These are phyloP conservation scores for Saccharomycopsis selenospora DNA, from an alignment of 805 yeast genomes.

Conservation along the genomic window DNA sequence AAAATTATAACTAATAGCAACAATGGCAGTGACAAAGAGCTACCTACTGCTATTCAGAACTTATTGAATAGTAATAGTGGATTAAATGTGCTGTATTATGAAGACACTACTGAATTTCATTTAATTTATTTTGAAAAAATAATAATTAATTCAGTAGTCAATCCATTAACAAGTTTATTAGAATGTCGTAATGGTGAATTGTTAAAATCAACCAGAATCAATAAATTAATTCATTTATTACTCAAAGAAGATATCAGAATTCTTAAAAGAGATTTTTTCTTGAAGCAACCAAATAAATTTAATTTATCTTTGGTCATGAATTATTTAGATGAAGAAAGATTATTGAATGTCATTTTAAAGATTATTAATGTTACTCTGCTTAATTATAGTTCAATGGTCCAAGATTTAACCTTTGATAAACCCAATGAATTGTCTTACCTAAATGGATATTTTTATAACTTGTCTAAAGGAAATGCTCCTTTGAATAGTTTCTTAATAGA, in stretches of 20 bases:
- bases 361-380: slow-evolving; percentile 42
- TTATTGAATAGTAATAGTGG: slow-evolving; percentile 27
- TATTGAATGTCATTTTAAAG: slow-evolving; percentile 33
- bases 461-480: slow-evolving; percentile 39
- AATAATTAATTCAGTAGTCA: slow-evolving; percentile 73
- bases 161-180: slow-evolving; percentile 71
- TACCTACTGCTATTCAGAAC: slow-evolving; percentile 27
- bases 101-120: slow-evolving; percentile 41
- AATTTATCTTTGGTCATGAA: slow-evolving; percentile 25
- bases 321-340: slow-evolving; percentile 28
- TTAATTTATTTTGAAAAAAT: slow-evolving; percentile 68
- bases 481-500: slow-evolving; percentile 10
- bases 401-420: slow-evolving; percentile 43
- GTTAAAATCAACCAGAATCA: slow-evolving; percentile 30
- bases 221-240: slow-evolving; percentile 33
- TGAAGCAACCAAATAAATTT: too few relatives aligned
- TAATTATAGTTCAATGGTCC: slow-evolving; percentile 49
- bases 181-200: slow-evolving; percentile 77
- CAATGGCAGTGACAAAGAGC: background rate
- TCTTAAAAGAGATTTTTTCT: slow-evolving; percentile 31
- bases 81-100: slow-evolving; percentile 27
- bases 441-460: slow-evolving; percentile 66
- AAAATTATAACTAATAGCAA: slow-evolving; percentile 27
- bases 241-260: slow-evolving; percentile 40
- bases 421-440: slow-evolving; percentile 75